These are phyloP conservation scores for Phialemoniopsis sp. DNA, from an alignment of 2,329 filamentous ascomycete genomes.

Conservation along the genomic window DNA sequence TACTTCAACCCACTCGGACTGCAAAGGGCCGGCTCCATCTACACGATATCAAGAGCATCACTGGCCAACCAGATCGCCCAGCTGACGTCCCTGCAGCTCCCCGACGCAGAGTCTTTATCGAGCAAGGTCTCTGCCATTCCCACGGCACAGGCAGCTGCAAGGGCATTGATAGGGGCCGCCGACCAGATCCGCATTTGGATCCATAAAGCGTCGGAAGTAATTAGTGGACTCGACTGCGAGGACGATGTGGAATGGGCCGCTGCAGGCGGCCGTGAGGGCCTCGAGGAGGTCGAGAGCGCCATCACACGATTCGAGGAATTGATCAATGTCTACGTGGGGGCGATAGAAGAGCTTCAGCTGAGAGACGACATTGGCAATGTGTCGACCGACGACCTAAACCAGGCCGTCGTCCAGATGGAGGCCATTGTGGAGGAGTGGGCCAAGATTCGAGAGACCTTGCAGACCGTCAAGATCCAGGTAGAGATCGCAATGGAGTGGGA, in stretches of 20 bases:
- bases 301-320: constrained; percentile 83
- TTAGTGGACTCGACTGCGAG: constrained; percentile 84
- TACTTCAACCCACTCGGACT: constrained; percentile 66
- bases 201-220: constrained; percentile 82
- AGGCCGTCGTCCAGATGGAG: constrained; percentile 85
- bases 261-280: constrained; percentile 74
- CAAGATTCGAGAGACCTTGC: constrained; percentile 72
- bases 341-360: constrained; percentile 87
- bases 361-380: constrained; percentile 73
- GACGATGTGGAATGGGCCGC: constrained; percentile 98
- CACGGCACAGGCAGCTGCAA: constrained; percentile 78
- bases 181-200: constrained; percentile 96
- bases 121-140: constrained; percentile 81
- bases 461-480: constrained; percentile 81
- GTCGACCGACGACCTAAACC: constrained; percentile 65
- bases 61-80: constrained; percentile 92
- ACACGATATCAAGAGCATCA: constrained; percentile 86
- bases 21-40: constrained; percentile 78
- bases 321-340: constrained; percentile 86
- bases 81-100: constrained; percentile 83
- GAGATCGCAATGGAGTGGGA: constrained; percentile 99
- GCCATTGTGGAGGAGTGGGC: constrained; percentile 79
- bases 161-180: constrained; percentile 78
- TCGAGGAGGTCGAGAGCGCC: constrained; percentile 68
- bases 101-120: constrained; percentile 78